Conservation (phyloP, 1,284 basidiomycete species). For the Pterulicium gracile region DNA sequence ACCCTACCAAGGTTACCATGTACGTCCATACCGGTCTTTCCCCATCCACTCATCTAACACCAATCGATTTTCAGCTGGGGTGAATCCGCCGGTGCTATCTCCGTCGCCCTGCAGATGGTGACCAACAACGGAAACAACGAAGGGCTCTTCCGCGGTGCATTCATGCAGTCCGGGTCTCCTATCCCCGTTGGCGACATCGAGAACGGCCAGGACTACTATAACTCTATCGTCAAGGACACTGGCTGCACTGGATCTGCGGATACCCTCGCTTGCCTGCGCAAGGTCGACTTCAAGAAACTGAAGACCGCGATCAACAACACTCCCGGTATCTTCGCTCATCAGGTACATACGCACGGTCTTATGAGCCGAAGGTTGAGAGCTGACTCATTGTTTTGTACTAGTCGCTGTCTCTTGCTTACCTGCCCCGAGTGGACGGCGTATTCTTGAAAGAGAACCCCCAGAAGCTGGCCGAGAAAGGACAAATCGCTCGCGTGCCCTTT, state of each 20-base stretch:
- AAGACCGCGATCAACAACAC: slow-evolving; percentile 32
- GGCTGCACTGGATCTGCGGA: slow-evolving; percentile 30
- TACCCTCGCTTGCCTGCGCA: slow-evolving; percentile 38
- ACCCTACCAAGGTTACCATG: slow-evolving; percentile 47
- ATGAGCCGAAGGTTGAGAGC: not conserved
- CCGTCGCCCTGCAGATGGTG: slow-evolving; percentile 40
- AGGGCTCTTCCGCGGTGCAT: slow-evolving; percentile 38
- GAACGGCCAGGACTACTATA: slow-evolving; percentile 30
- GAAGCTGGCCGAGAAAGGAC: slow-evolving; percentile 16
- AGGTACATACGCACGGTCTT: slow-evolving; percentile 26
- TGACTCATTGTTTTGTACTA: slow-evolving; percentile 7
- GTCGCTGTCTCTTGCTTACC: slow-evolving; percentile 31
- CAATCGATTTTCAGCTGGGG: slow-evolving; percentile 37
- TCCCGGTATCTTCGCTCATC: slow-evolving; percentile 33
- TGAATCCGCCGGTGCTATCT: slow-evolving; percentile 46
- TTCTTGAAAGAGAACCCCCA: slow-evolving; percentile 21
- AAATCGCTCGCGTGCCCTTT: slow-evolving; percentile 23
- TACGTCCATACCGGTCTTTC: slow-evolving; percentile 16
- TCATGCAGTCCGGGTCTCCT: slow-evolving; percentile 43
- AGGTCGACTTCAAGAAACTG: slow-evolving; percentile 27
- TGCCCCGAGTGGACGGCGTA: slow-evolving; percentile 35
- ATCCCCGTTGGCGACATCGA: slow-evolving; percentile 31
- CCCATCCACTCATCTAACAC: not conserved
- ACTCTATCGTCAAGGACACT: slow-evolving; percentile 31
- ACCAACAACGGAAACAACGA: slow-evolving; percentile 35